These are phyloP conservation scores for Triadica sebifera DNA, from an alignment of 345 rosid genomes.

Conservation along the genomic window DNA sequence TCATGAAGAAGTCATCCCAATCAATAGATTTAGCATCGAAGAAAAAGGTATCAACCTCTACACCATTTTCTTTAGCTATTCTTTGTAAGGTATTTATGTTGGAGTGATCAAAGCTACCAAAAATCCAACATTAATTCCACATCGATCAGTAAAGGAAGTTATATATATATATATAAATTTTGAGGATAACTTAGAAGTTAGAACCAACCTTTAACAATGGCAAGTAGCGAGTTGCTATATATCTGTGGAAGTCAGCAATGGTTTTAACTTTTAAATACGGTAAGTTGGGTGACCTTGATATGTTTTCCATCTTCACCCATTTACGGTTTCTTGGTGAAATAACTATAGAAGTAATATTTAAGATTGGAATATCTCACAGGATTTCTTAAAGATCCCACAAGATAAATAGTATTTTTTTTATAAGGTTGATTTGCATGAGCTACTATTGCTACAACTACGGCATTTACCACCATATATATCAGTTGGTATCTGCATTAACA, in stretches of 20 bases:
- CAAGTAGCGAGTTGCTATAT: slow-evolving; percentile 2
- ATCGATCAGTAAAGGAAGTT: too few relatives aligned
- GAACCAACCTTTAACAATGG: slow-evolving; percentile 17
- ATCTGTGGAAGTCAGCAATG: neutral
- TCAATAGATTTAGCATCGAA: too few relatives aligned
- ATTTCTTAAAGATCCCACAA: slow-evolving; percentile 32
- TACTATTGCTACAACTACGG: slow-evolving; percentile 48
- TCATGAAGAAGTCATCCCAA: too few relatives aligned
- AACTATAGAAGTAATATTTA: neutral
- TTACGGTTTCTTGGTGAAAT: slow-evolving; percentile 20
- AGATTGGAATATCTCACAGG: neutral
- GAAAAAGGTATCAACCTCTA: too few relatives aligned
- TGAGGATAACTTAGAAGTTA: too few relatives aligned
- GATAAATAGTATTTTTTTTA: slow-evolving; percentile 1
- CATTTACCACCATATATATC: slow-evolving; percentile 89
- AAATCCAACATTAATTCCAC: too few relatives aligned
- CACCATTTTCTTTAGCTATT: too few relatives aligned
- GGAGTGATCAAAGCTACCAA: too few relatives aligned
- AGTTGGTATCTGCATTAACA: slow-evolving; percentile 49
- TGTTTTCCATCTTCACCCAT: slow-evolving; percentile 9
- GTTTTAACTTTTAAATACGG: neutral
- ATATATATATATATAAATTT: too few relatives aligned
- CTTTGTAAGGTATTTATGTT: too few relatives aligned
- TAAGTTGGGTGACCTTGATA: neutral
- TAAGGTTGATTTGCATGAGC: neutral